Percentiles rank a stretch among this genome's conserved stretches.
Conservation (phyloP, 768 basidiomycete species). For the Serendipita sp. region DNA sequence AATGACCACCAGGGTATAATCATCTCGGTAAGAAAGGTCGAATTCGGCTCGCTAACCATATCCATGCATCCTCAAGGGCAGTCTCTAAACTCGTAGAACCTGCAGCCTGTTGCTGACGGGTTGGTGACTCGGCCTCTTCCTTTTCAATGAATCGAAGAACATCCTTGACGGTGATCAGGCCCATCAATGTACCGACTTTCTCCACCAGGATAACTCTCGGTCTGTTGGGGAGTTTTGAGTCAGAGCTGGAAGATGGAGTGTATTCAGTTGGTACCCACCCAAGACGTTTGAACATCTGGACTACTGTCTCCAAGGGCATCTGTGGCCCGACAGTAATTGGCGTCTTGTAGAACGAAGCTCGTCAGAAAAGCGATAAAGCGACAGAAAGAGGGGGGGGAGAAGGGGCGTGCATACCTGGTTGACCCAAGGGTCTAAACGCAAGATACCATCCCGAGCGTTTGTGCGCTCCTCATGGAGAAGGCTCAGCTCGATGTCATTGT, state of each 20-base stretch:
- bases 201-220: constrained; percentile 94
- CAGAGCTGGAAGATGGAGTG: not conserved
- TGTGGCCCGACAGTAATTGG: constrained; percentile 86
- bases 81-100: constrained; percentile 6
- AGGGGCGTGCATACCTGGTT: constrained; percentile 51
- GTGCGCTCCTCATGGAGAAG: constrained; percentile 25
- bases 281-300: constrained; percentile 95
- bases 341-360: constrained; percentile 37
- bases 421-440: constrained; percentile 79
- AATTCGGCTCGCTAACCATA: constrained; percentile 6
- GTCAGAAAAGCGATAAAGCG: not conserved
- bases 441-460: constrained; percentile 31
- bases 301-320: constrained; percentile 85
- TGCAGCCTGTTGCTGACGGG: not conserved
- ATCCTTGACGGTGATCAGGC: constrained; percentile 91
- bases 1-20: not conserved
- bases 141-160: constrained; percentile 66
- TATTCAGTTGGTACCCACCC: constrained; percentile 43
- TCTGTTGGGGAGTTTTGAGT: constrained; percentile 25
- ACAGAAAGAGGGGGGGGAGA: not conserved
- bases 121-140: constrained; percentile 14
- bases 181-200: constrained; percentile 62
- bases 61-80: constrained; percentile 11
- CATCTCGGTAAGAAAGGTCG: not conserved
- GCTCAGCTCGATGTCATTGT: constrained; percentile 46